These are phyloP conservation scores for Pascua sp. DNA, from an alignment of 1,284 basidiomycete species.

Conservation along the genomic window DNA sequence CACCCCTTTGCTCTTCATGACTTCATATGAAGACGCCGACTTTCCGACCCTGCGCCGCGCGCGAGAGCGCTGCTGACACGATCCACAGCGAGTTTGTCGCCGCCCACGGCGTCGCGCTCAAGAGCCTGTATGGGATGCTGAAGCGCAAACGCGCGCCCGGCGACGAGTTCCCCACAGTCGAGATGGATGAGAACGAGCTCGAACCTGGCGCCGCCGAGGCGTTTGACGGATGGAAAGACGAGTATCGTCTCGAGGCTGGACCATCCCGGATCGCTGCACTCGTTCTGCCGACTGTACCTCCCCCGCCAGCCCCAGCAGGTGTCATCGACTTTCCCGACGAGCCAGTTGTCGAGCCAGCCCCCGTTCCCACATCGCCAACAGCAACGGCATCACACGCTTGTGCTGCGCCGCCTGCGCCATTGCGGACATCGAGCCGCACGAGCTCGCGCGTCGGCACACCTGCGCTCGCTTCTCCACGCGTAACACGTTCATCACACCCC, in stretches of 20 bases:
- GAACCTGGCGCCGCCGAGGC: conserved; percentile 18
- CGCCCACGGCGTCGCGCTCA: conserved; percentile 30
- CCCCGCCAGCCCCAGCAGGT: conserved; percentile 30
- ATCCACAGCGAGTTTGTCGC: conserved; percentile 22
- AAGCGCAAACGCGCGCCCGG: conserved; percentile 20
- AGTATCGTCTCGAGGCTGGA: conserved; percentile 32
- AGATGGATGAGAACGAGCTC: conserved; percentile 14
- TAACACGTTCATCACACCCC: conserved; percentile 3
- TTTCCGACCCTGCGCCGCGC: background rate
- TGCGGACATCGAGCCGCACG: conserved; percentile 1
- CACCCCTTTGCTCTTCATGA: background rate
- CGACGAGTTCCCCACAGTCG: conserved; percentile 25
- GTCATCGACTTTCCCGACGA: conserved; percentile 40
- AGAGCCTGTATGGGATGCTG: conserved; percentile 31
- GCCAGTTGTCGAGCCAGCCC: conserved; percentile 6
- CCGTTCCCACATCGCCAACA: background rate
- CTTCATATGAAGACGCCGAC: background rate
- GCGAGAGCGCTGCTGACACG: background rate
- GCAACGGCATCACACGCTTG: no score
- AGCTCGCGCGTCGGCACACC: conserved; percentile 10
- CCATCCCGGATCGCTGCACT: conserved; percentile 27
- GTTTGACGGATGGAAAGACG: conserved; percentile 31
- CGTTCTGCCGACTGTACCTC: conserved; percentile 29
- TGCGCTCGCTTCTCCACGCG: conserved; percentile 5
- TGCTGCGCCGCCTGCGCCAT: no score